phyloP scores from a whole-genome alignment of 331 rosid genomes.

The Acacia pycnantha region DNA sequence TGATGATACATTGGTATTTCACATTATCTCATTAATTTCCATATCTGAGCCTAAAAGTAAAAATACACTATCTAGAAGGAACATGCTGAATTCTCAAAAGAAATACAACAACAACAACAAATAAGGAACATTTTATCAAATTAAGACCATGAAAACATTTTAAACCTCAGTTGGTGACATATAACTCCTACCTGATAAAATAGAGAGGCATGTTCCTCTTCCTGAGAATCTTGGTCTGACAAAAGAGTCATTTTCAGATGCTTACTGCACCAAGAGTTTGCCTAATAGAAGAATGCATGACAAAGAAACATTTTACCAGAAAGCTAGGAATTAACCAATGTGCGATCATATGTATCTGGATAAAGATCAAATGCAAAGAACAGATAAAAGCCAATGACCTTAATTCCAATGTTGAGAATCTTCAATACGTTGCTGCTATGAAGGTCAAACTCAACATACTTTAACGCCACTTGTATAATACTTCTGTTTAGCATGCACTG shows the following conservation, averaged over 20 bases:
- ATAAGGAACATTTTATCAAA: background rate
- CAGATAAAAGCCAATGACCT: conserved; percentile 42
- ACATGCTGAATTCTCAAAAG: background rate
- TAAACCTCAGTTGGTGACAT: conserved; percentile 10
- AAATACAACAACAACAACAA: background rate
- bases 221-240: conserved; percentile 85
- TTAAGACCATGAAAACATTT: background rate
- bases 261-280: conserved; percentile 78
- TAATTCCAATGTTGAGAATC: conserved; percentile 67
- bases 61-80: background rate
- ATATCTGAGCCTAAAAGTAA: background rate
- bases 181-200: conserved; percentile 72
- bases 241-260: conserved; percentile 86
- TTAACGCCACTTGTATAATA: conserved; percentile 55
- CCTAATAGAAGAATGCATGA: conserved; percentile 44
- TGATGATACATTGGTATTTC: background rate
- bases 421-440: conserved; percentile 45
- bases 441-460: conserved; percentile 44
- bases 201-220: conserved; percentile 64
- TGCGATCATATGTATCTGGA: background rate
- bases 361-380: conserved; percentile 2
- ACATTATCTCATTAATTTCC: background rate
- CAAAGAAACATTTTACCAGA: background rate
- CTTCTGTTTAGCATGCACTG: conserved; percentile 81
- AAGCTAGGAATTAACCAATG: conserved; percentile 9